Base-by-base conservation (phyloP, 345 rosid genomes). In the Iberis pinnata region DNA sequence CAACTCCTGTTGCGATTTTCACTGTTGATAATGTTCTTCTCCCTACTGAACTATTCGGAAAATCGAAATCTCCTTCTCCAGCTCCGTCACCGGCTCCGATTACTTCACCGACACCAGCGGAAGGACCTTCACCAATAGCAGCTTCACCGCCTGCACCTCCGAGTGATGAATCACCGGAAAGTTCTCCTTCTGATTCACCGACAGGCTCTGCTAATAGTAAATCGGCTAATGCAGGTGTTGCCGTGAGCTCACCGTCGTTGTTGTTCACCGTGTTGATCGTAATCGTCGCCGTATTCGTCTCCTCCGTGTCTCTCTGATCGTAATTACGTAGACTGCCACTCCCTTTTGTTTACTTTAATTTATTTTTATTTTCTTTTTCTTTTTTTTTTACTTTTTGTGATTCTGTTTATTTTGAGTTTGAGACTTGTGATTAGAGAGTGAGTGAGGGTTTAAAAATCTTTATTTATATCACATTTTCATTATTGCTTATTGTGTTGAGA, bases 81-180 rank as follows among this genome's bases (percentile, higher is more conserved):
- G 84, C 73, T 44, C 90, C 94, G 0, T 78, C 75, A 36, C 90
- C 94, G 0, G 85, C 56, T 18, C 60, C 53, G 9, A 70, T 61
- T 0, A 84, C 82, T 0, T 58, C 78, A 18, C 85, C 88, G 10
- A 35, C 82, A 5, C 83, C 85, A 0, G 73, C 45, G 6, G 80
- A 80, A 32, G 88, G 79, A 0, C 95, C 96, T 8, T 74, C 95
- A 2, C 95, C 95, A 0, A 19, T 51, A 5, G 78, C 74, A 0
- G 84, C 95, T 2, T 90, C 96, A 9, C 96, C 96, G 4, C 98
- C 96, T 1, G 89, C 95, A 0, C 98, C 93, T 9, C 92, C 89
- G 1, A 8, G 1, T 2, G 81, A 71, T 1, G 61, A 66, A 5
- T 65, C 96, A 25, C 88, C 89, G 2, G 84, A 10, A 0, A 78